Evolutionary conservation across 2,329 filamentous ascomycete species (phyloP), one percentile per base, ranked within the genome.

Genomic region (Aspergillus persii): DNA sequence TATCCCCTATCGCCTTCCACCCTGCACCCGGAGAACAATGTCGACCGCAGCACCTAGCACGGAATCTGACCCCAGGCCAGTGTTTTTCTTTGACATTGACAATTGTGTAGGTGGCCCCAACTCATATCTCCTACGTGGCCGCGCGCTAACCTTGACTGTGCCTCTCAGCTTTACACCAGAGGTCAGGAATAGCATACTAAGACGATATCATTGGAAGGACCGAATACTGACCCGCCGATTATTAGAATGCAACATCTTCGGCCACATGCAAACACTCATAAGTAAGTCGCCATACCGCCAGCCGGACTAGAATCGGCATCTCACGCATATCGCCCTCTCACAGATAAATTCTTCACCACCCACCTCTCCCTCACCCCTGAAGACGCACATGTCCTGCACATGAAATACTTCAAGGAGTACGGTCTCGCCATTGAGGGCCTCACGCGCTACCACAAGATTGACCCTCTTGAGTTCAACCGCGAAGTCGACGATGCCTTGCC

Each of bases 351-450:
- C 73, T 87, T 88, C 68, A 75, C 83, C 63, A 79, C 77, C 55
- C 92, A 97, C 74, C 85, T 98, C 3, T 84, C 87, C 26, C 80
- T 98, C 2, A 83, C 85, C 1, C 81, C 83, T 66, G 83, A 91
- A 56, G 94, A 98, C 60, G 95, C 95, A n/a, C 86, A 86, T 61
- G 84, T 88, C 68, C 85, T 99, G 29, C 95, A 98, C 76, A 83
- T 87, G 74, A 90, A 93, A 68, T 99, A 99, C 80, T 99, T 98
- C 80, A 89, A 88, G 70, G 92, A 91, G 74, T 99, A 99, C 74
- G 95, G 96, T 31, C 86, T 99, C n/a, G 95, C 95, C 31, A 96
- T 99, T 64, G 92, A 98, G 78, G 95, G 95, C 1, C 84, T 99
- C 1, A 91, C 96, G 41, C 88, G 92, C 8, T 90, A 97, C 77